Evolutionary conservation across 768 basidiomycete species (phyloP).

Genomic region (Sporobolomyces phaffii): DNA sequence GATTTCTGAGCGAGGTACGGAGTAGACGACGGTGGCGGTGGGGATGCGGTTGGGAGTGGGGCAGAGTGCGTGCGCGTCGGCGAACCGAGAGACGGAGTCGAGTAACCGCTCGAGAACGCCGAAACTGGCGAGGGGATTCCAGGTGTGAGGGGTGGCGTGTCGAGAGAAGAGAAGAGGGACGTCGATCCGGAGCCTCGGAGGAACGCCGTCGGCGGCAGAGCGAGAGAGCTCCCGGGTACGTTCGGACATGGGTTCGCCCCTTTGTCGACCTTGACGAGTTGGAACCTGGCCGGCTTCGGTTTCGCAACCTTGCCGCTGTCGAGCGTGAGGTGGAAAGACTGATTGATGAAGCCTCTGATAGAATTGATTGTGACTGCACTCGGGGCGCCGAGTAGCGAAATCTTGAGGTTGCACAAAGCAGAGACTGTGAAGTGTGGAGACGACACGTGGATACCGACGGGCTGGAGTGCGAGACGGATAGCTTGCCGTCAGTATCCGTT

Average conservation of each 20-base stretch:
- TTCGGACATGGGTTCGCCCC: constrained; percentile 6
- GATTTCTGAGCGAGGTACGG: not conserved
- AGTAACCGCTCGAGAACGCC: constrained; percentile 1
- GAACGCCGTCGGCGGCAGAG: not conserved
- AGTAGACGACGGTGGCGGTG: not conserved
- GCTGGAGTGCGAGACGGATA: not conserved
- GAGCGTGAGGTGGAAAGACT: constrained; percentile 14
- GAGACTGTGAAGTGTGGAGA: constrained; percentile 33
- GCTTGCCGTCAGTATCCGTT: too few species aligned
- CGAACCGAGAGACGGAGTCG: not conserved
- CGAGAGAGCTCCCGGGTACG: not conserved
- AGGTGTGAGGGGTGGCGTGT: not conserved
- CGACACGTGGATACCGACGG: constrained; percentile 25
- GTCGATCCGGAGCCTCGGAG: not conserved
- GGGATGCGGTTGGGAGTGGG: not conserved
- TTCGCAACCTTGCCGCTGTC: not conserved
- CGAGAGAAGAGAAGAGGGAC: not conserved
- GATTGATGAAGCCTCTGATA: constrained; percentile 15
- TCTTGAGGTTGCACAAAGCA: constrained; percentile 18
- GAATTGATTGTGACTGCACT: constrained; percentile 2
- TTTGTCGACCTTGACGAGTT: constrained; percentile 20
- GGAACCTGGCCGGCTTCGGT: not conserved
- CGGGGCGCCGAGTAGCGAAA: constrained; percentile 20
- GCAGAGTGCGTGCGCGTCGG: not conserved
- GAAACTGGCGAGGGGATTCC: not conserved